Base-by-base conservation (phyloP, 306 rosid species). In the Casuarina equisetifolia region DNA sequence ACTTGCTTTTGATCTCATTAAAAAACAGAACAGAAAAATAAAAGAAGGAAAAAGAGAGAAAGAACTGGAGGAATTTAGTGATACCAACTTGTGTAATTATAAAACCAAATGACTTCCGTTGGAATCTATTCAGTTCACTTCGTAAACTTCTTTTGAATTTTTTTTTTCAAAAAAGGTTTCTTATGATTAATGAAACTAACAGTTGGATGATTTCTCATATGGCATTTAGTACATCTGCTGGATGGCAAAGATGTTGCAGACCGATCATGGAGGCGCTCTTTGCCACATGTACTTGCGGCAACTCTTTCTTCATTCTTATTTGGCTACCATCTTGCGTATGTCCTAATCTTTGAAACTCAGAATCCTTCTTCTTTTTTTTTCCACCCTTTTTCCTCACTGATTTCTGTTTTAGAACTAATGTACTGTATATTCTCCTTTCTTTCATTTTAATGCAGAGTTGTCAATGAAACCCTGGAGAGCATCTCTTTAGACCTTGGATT, bases 291-390 rank as follows among this genome's bases (percentile, higher is more conserved):
- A 54, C 69, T 90, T 68, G 94, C 88, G 69, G 97, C 97, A 42
- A 77, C 85, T 6, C 6, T 92, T 70, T 90, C 96, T 79, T 89
- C 97, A 9, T 88, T 92, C 89, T 81, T 90, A 82, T 92, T 83
- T 75, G 97, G 97, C 76, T 92, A 90, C 85, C 97, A 92, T 87
- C 83, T 90, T 50, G 97, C 96, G 96, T 90, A 74, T 76, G 78
- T 76, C 74, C 74, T 50, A 62, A 50, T 71, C 38, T 57, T 78
- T 79, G 68, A 82, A 72, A 69, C 76, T 76, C 68, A 61, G 11
- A 67, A 84, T 57, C 62, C n/a, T 17, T 70, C 76, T 77, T 62
- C 53, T 25, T 25, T 25, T 25, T 25, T 25, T 25, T 25, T 25
- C 32, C 32, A 25, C 32, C 32, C 32, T 25, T 25, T 74, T 50